Evolutionary conservation across 805 yeast species (phyloP).

Genomic region (Monosporozyma unispora): DNA sequence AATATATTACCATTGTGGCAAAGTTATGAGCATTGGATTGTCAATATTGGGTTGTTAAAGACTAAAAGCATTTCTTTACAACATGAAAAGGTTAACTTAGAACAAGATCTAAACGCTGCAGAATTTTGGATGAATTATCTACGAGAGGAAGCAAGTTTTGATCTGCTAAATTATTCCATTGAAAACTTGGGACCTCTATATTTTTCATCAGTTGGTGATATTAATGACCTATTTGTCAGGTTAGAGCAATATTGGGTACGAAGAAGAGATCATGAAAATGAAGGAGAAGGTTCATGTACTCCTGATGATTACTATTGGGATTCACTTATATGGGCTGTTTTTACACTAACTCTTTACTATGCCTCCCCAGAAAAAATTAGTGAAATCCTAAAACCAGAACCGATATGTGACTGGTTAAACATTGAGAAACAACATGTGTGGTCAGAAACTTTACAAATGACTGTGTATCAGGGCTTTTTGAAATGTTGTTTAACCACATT

Average conservation of each 20-base stretch:
- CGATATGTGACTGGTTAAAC: slow-evolving; percentile 5
- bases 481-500: slow-evolving; percentile 12
- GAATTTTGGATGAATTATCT: slow-evolving; percentile 12
- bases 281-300: slow-evolving; percentile 4
- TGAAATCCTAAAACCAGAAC: slow-evolving; percentile 7
- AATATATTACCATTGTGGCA: slow-evolving; percentile 20
- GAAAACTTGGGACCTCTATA: slow-evolving; percentile 27
- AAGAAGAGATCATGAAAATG: slow-evolving; percentile 6
- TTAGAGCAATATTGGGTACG: slow-evolving; percentile 21
- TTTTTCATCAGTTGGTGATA: slow-evolving; percentile 27
- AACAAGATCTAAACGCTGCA: slow-evolving; percentile 6
- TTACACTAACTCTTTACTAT: slow-evolving; percentile 23
- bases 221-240: slow-evolving; percentile 21
- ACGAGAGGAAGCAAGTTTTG: slow-evolving; percentile 14
- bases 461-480: slow-evolving; percentile 11
- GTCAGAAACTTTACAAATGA: slow-evolving; percentile 13
- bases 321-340: slow-evolving; percentile 25
- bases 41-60: slow-evolving; percentile 20
- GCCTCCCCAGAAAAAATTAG: slow-evolving; percentile 15
- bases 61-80: slow-evolving; percentile 7
- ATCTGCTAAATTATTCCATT: slow-evolving; percentile 22
- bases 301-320: slow-evolving; percentile 17
- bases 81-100: slow-evolving; percentile 3
- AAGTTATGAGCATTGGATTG: slow-evolving; percentile 23
- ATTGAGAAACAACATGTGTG: slow-evolving; percentile 6